These are phyloP conservation scores for Quillaja saponaria DNA, from an alignment of 306 rosid species.

Conservation along the genomic window DNA sequence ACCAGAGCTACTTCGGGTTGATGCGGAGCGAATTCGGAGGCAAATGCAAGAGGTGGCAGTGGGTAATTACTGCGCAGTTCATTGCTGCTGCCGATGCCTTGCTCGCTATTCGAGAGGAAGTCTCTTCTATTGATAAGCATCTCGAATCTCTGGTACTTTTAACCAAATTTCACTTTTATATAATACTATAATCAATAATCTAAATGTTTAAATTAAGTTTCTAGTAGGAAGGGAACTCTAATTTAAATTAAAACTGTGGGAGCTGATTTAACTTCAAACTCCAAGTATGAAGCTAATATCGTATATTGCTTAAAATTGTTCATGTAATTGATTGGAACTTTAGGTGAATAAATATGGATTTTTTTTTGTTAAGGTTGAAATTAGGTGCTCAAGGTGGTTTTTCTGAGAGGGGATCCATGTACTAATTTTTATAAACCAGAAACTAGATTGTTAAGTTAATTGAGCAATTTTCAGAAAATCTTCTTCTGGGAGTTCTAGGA, in stretches of 20 bases:
- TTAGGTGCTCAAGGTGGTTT: background rate
- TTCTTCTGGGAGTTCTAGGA: background rate
- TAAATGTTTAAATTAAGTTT: no score
- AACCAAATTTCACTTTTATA: no score
- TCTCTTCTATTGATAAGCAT: constrained; percentile 56
- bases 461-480: background rate
- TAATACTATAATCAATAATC: no score
- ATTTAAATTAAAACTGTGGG: no score
- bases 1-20: constrained; percentile 97
- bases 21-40: constrained; percentile 94
- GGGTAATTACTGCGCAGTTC: constrained; percentile 79
- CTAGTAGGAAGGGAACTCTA: no score
- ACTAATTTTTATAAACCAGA: background rate
- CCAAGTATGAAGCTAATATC: no score
- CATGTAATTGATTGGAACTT: background rate
- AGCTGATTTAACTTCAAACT: no score
- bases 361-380: background rate
- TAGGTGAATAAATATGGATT: constrained; percentile 4
- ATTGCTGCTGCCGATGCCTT: constrained; percentile 89
- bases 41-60: constrained; percentile 99
- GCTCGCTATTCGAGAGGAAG: constrained; percentile 86
- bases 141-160: constrained; percentile 55
- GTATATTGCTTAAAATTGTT: no score
- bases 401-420: background rate
- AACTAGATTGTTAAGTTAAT: no score